Evolutionary conservation across 75 land plant genomes (phyloP), one percentile per base, ranked within the genome.

Genomic region (Ceratopteris richardii): DNA sequence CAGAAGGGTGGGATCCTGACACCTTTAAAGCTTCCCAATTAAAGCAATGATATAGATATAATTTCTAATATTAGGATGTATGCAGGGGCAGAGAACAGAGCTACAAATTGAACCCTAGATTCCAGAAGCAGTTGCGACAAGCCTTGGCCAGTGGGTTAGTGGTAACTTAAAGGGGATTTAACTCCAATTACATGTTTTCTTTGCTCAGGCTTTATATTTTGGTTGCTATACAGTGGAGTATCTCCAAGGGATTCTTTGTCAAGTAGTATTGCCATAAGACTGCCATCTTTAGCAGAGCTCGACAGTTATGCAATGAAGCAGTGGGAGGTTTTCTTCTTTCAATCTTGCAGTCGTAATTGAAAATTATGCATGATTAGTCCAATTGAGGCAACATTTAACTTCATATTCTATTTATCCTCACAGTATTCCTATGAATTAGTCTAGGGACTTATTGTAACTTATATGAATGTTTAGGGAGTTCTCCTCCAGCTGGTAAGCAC

Each of bases 261-360:
- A 63, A 61, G 79, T 30, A 76, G 54, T 62, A 59, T 82, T 47
- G 80, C 83, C 52, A 90, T 61, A 27, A 80, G 91, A 63, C 61
- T 86, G 16, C 98, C 90, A 43, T 71, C 65, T 26, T 53, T 57
- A 56, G 85, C 72, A 56, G 98, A 94, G 18, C 66, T 94, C 29
- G 85, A 89, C n/a, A 68, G 71, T 26, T 86, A 81, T 83, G 96
- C 96, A 12, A 72, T 75, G 54, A 76, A 77, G 29, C 90, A 94
- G 60, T 94, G 98, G 98, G 98, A 94, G 98, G 98, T 89, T n/a
- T 42, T 69, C 29, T 26, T 46, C n/a, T n/a, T n/a, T 46, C 14
- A 46, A 46, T n/a, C 48, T 7, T 20, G 21, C 13, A 28, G 9
- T 52, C 54, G 25, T 11, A 48, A 17, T 13, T 9, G 9, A 48